phyloP scores from a whole-genome alignment of 305 asterid species.

The Withania somnifera region DNA sequence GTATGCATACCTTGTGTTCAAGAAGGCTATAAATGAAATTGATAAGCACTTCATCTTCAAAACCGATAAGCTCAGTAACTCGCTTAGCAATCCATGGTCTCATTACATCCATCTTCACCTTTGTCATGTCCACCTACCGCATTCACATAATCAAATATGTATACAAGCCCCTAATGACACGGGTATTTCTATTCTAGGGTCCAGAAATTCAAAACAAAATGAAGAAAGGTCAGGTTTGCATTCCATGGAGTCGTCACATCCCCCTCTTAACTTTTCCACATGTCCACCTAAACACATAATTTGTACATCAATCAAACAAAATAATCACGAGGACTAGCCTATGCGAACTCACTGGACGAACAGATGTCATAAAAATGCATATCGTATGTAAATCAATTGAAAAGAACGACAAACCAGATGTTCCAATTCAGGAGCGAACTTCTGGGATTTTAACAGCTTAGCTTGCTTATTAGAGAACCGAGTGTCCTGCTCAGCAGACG shows the following conservation, averaged over 20 bases:
- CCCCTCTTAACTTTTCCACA: conserved; percentile 5
- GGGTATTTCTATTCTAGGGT: not conserved
- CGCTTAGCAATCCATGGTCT: conserved; percentile 97
- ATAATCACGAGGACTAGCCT: not conserved
- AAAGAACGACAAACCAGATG: conserved; percentile 40
- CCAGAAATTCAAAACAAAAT: conserved; percentile 2
- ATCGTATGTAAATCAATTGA: not conserved
- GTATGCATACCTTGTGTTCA: conserved; percentile 61
- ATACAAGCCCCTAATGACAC: not conserved
- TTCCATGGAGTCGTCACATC: conserved; percentile 1
- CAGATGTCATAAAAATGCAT: not conserved
- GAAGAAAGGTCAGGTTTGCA: not conserved
- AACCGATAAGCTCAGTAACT: conserved; percentile 89
- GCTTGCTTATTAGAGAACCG: conserved; percentile 98
- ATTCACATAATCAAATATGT: not conserved
- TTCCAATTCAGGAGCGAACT: conserved; percentile 89
- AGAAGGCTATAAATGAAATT: conserved; percentile 84
- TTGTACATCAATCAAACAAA: not conserved
- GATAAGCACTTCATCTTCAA: conserved; percentile 97
- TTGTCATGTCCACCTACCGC: conserved; percentile 81
- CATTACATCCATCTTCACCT: conserved; percentile 90
- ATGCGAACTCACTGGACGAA: not conserved
- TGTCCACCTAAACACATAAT: conserved; percentile 5
- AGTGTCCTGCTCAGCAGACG: conserved; percentile 95
- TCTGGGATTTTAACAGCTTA: conserved; percentile 81